Evolutionary conservation across 2,329 filamentous ascomycete genomes (phyloP).

Genomic region (Penicillium corylophilum): DNA sequence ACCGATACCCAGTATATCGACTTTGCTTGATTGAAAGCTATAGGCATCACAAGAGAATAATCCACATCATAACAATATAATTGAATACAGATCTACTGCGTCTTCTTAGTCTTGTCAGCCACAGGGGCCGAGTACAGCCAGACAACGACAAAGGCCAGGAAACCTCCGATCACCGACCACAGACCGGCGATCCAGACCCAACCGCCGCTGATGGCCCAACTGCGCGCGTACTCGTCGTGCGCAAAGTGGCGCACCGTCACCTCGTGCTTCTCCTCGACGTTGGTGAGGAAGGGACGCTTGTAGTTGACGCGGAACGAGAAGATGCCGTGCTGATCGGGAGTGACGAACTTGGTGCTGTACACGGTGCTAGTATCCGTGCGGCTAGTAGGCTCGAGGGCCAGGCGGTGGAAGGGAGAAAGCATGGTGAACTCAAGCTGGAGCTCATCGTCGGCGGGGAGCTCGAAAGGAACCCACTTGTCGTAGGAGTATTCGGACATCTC

Average conservation of each 20-base stretch:
- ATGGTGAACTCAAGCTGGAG: conserved; percentile 97
- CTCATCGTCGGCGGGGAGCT: conserved; percentile 65
- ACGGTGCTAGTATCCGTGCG: conserved; percentile 67
- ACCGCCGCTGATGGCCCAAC: conserved; percentile 82
- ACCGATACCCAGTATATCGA: background rate
- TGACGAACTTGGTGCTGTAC: conserved; percentile 72
- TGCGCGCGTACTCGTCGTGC: conserved; percentile 93
- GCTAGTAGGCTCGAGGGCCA: conserved; percentile 63
- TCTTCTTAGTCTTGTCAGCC: conserved; percentile 48
- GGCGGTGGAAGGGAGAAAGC: conserved; percentile 94
- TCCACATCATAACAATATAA: conserved; percentile 27
- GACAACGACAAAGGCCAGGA: conserved; percentile 77
- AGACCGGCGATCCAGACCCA: conserved; percentile 96
- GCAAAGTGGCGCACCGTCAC: conserved; percentile 95
- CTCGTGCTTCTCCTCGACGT: conserved; percentile 88
- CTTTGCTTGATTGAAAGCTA: background rate
- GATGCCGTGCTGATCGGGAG: conserved; percentile 97
- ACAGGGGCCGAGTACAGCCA: conserved; percentile 77
- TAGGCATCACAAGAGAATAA: conserved; percentile 20
- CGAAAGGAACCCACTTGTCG: conserved; percentile 74
- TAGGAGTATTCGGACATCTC: conserved; percentile 82
- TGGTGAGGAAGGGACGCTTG: conserved; percentile 87
- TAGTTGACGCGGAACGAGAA: conserved; percentile 99
- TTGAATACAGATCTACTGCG: conserved; percentile 35
- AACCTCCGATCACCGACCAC: conserved; percentile 77